These are phyloP conservation scores for Mimosa pudica DNA, from an alignment of 306 rosid species.

Conservation along the genomic window DNA sequence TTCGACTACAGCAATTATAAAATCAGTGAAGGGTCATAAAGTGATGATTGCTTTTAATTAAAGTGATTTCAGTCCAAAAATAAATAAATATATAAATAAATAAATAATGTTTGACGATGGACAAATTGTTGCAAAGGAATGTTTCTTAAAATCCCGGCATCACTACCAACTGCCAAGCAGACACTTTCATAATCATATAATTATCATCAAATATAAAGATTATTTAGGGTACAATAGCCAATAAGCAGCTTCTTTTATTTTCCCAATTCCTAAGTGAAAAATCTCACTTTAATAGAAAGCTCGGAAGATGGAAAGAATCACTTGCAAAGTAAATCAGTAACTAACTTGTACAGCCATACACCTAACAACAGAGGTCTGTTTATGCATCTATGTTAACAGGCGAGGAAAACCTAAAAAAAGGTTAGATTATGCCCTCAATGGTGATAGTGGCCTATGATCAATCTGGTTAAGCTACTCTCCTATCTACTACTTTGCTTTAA, in stretches of 20 bases:
- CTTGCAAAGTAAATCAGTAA: neutral
- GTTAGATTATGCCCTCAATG: constrained; percentile 34
- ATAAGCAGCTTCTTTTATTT: neutral
- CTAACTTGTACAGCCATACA: neutral
- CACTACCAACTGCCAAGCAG: no score
- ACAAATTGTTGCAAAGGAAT: no score
- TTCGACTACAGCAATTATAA: no score
- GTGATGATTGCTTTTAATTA: no score
- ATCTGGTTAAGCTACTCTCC: constrained; percentile 44
- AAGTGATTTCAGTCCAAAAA: no score
- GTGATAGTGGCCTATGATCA: constrained; percentile 39
- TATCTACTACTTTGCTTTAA: constrained; percentile 38
- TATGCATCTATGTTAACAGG: constrained; percentile 25
- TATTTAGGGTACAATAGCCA: no score
- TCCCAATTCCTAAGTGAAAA: neutral
- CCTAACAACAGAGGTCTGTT: neutral
- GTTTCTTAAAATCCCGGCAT: no score
- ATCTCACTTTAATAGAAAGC: neutral
- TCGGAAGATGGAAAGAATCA: neutral
- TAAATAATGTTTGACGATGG: no score
- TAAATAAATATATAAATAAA: no score
- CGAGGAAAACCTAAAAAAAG: neutral
- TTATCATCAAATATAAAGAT: no score
- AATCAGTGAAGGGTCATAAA: no score
- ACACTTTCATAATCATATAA: no score